Conservation (phyloP, 2,329 filamentous ascomycete species). For the Tympanopsis confertula region DNA sequence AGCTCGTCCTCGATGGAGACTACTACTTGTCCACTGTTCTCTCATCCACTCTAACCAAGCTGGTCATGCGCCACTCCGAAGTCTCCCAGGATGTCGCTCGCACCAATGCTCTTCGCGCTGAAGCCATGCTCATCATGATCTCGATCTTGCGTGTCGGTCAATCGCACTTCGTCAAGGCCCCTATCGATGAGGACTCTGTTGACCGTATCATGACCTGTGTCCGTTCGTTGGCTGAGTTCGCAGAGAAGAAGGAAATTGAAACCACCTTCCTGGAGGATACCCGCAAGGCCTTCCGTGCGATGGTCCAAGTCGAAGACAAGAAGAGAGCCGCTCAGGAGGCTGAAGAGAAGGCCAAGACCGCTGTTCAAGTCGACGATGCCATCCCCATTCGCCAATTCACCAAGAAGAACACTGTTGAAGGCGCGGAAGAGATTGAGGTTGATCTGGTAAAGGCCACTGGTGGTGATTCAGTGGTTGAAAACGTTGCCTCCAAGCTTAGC, state of each 20-base stretch:
- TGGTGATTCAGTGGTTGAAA: conserved; percentile 70
- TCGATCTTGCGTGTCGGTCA: conserved; percentile 96
- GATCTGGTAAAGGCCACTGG: conserved; percentile 92
- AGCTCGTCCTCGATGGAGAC: conserved; percentile 91
- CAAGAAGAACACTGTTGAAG: conserved; percentile 77
- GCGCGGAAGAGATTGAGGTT: conserved; percentile 72
- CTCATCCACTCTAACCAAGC: conserved; percentile 89
- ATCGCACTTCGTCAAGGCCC: conserved; percentile 95
- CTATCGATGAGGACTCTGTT: conserved; percentile 96
- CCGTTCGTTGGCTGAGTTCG: conserved; percentile 80
- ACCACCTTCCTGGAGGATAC: conserved; percentile 90
- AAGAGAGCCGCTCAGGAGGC: conserved; percentile 94
- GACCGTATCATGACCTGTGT: conserved; percentile 98
- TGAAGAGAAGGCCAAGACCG: conserved; percentile 81
- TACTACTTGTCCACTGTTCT: conserved; percentile 92
- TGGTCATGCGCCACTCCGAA: conserved; percentile 94
- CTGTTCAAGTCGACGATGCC: conserved; percentile 90
- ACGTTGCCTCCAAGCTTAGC: conserved; percentile 85
- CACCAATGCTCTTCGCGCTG: conserved; percentile 86
- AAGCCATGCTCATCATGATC: conserved; percentile 99
- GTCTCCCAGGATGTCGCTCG: conserved; percentile 76
- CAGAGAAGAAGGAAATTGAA: conserved; percentile 80
- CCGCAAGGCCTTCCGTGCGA: conserved; percentile 85
- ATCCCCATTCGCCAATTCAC: conserved; percentile 85
- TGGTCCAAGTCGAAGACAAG: conserved; percentile 96